Evolutionary conservation across 495 filamentous ascomycete genomes (phyloP), one percentile per base, ranked within the genome.

Genomic region (Cercophora newfieldiana): DNA sequence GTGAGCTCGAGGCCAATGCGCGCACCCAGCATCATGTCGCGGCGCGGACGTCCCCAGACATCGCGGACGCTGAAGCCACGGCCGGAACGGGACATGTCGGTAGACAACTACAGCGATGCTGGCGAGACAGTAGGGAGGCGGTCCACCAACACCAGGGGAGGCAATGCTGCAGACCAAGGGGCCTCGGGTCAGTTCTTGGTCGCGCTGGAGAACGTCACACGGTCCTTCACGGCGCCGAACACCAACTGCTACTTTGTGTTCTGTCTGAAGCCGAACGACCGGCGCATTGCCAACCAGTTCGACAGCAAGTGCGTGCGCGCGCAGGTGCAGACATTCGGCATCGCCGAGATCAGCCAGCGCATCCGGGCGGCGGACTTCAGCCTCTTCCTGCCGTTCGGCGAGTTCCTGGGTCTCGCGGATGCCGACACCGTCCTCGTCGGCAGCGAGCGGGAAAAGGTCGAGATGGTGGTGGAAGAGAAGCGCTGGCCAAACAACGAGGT

Each of bases 271-370:
- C 95, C 95, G 7, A 99, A 99, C 72, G 95, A 98, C 77, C 87
- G 95, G 21, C 89, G 94, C 26, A 99, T 99, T 67, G 94, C 95
- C 58, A 98, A 99, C 68, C 95, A 98, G 74, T 98, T 98, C 68
- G 95, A 99, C 75, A 97, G 93, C 82, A 98, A 99, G 77, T 97
- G 94, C 73, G 95, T 99, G 25, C 88, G 95, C 18, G 90, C 90
- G 30, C 95, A 99, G 78, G 86, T 99, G 4, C 94, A 97, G 76
- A 96, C 93, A 0, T 91, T 99, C 68, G 95, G 95, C 29, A 96
- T 99, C 72, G 93, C 94, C 4, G 95, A 99, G 71, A 97, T 99
- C 75, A 97, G 93, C 72, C 93, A 96, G 72, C 85, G 95, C 8
- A 81, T 98, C 37, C 85, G 93, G 49, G 93, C 95, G 68, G 94